Conservation (phyloP, 352 stramenopile genomes). For the Blastocystis sp. region DNA sequence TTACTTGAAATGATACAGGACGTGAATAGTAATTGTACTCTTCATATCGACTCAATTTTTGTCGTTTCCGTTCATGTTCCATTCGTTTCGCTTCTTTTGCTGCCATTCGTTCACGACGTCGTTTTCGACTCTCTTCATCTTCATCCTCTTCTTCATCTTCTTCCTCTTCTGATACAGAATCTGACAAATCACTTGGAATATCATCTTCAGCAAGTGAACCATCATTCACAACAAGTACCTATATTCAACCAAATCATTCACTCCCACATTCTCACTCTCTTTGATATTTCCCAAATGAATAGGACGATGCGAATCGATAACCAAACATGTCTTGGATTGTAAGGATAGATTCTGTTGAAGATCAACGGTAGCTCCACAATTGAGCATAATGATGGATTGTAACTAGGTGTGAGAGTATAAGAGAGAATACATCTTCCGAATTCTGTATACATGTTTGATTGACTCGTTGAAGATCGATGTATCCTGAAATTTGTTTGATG, state of each 20-base stretch:
- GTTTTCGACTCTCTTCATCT: background rate
- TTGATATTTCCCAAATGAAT: background rate
- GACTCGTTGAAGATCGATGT: slow-evolving; percentile 19
- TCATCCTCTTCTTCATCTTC: background rate
- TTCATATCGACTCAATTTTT: background rate
- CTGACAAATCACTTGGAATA: slow-evolving; percentile 1
- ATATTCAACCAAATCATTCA: background rate
- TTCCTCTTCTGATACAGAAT: background rate
- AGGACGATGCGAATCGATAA: slow-evolving; percentile 21
- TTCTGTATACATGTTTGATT: slow-evolving; percentile 26
- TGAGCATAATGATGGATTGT: background rate
- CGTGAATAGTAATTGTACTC: slow-evolving; percentile 35
- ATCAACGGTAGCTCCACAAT: slow-evolving; percentile 33
- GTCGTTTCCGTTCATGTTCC: slow-evolving; percentile 1
- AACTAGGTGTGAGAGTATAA: background rate
- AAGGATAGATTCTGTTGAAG: background rate
- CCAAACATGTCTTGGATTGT: background rate
- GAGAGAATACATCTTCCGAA: background rate
- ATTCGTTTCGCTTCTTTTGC: background rate
- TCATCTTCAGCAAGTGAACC: background rate
- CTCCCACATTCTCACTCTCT: background rate
- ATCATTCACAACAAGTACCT: slow-evolving; percentile 32
- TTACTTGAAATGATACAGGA: background rate
- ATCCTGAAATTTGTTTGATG: slow-evolving; percentile 49
- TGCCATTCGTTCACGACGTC: background rate